Evolutionary conservation across 352 stramenopile genomes (phyloP).

Genomic region (Globisporangium viniferum): DNA sequence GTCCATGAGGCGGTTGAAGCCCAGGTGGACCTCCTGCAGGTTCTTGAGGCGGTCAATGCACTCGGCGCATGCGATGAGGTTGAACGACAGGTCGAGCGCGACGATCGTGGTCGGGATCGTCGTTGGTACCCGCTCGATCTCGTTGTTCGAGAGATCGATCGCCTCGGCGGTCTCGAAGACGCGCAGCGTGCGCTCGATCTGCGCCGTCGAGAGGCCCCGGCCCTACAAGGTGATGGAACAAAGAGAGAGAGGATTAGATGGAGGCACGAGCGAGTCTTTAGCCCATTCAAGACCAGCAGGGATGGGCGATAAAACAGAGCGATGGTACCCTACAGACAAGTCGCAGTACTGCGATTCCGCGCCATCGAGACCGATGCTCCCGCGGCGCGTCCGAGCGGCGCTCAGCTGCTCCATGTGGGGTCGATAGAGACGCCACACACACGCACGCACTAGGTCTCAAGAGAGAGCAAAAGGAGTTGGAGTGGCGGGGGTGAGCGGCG

Average conservation of each 20-base stretch:
- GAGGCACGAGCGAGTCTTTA: background rate
- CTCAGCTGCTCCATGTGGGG: conserved; percentile 2
- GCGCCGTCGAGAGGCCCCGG: conserved; percentile 42
- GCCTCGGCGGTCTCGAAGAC: conserved; percentile 62
- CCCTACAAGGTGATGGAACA: conserved; percentile 27
- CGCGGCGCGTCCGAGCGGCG: conserved; percentile 20
- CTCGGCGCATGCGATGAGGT: conserved; percentile 38
- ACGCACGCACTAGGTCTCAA: background rate
- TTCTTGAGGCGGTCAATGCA: conserved; percentile 61
- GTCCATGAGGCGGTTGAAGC: conserved; percentile 63
- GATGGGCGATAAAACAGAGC: no score
- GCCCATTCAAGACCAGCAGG: no score
- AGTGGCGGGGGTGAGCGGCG: no score
- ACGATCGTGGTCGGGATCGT: conserved; percentile 45
- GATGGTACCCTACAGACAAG: conserved; percentile 42
- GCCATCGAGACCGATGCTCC: conserved; percentile 52
- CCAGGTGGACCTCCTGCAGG: conserved; percentile 64
- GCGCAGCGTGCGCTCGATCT: conserved; percentile 61
- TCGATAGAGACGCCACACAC: background rate
- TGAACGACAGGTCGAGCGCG: conserved; percentile 71
- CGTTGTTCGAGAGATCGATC: conserved; percentile 75
- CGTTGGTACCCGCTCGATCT: conserved; percentile 55
- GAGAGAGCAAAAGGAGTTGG: background rate
- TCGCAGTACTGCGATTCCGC: conserved; percentile 61
- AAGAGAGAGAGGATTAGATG: background rate